phyloP scores from a whole-genome alignment of 768 basidiomycete genomes.

The Kwoniella dejecticola region DNA sequence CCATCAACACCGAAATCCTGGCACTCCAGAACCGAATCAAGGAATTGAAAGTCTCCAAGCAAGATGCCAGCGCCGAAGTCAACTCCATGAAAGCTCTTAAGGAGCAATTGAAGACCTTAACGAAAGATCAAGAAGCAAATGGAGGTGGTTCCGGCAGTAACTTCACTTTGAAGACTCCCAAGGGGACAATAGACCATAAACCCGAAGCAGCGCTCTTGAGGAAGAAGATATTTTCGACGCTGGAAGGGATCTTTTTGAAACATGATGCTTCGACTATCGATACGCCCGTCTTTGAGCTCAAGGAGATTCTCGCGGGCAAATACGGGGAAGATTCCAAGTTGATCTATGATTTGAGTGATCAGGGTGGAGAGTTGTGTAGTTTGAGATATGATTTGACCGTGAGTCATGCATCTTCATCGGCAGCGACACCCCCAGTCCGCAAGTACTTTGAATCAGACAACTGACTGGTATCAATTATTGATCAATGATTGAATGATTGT shows the following conservation, averaged over 20 bases:
- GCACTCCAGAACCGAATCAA: constrained; percentile 45
- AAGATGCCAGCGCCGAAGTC: constrained; percentile 45
- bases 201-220: constrained; percentile 90
- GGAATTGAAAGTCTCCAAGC: constrained; percentile 44
- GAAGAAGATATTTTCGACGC: constrained; percentile 81
- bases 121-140: constrained; percentile 56
- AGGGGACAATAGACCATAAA: constrained; percentile 96
- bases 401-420: constrained; percentile 32
- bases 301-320: constrained; percentile 92
- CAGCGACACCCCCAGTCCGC: too few relatives aligned
- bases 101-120: constrained; percentile 56
- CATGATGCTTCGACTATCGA: constrained; percentile 92
- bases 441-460: too few relatives aligned
- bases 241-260: constrained; percentile 82
- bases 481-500: too few relatives aligned
- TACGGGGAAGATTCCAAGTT: constrained; percentile 95
- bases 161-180: constrained; percentile 88
- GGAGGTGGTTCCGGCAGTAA: constrained; percentile 56
- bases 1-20: constrained; percentile 39
- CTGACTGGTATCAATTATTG: neutral
- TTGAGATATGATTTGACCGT: constrained; percentile 94
- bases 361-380: constrained; percentile 94
- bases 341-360: constrained; percentile 96
- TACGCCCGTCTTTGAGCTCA: constrained; percentile 97
- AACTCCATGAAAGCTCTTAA: constrained; percentile 53